phyloP scores from a whole-genome alignment of 176 grass and related monocot species.

The Raddia guianensis region DNA sequence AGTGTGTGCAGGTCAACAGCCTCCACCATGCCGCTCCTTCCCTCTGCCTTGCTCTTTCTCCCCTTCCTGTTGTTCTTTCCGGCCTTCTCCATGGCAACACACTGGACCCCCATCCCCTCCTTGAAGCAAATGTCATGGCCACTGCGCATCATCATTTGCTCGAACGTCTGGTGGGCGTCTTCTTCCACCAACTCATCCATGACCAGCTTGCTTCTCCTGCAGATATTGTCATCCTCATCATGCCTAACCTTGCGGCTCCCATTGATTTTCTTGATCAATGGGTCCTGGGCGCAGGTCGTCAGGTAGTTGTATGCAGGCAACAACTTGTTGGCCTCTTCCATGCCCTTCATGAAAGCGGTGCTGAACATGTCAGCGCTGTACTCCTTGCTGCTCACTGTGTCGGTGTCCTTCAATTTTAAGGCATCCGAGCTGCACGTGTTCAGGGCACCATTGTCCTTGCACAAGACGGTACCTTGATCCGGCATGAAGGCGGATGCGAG shows the following conservation, averaged over 20 bases:
- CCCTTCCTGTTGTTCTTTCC: slow-evolving; percentile 21
- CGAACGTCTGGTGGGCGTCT: slow-evolving; percentile 36
- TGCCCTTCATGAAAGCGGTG: slow-evolving; percentile 44
- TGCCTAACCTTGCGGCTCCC: slow-evolving; percentile 38
- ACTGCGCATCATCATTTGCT: slow-evolving; percentile 39
- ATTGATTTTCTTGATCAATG: not conserved
- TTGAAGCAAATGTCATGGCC: not conserved
- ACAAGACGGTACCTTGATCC: not conserved
- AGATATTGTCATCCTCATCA: not conserved
- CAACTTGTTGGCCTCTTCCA: slow-evolving; percentile 60
- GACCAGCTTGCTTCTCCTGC: slow-evolving; percentile 36
- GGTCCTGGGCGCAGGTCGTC: not conserved
- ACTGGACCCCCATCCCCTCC: slow-evolving; percentile 3
- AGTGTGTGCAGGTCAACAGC: slow-evolving; percentile 56
- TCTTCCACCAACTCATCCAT: not conserved
- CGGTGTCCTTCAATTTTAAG: not conserved
- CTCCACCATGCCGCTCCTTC: not conserved
- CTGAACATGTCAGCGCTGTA: not conserved
- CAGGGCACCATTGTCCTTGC: not conserved
- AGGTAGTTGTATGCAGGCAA: slow-evolving; percentile 44
- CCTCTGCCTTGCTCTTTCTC: slow-evolving; percentile 6
- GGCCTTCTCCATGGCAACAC: not conserved
- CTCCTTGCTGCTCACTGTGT: not conserved
- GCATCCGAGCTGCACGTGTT: not conserved
- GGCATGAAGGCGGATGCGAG: slow-evolving; percentile 13